Base-by-base conservation (phyloP, 2,329 filamentous ascomycete genomes). In the Phyllosticta citrichinensis region DNA sequence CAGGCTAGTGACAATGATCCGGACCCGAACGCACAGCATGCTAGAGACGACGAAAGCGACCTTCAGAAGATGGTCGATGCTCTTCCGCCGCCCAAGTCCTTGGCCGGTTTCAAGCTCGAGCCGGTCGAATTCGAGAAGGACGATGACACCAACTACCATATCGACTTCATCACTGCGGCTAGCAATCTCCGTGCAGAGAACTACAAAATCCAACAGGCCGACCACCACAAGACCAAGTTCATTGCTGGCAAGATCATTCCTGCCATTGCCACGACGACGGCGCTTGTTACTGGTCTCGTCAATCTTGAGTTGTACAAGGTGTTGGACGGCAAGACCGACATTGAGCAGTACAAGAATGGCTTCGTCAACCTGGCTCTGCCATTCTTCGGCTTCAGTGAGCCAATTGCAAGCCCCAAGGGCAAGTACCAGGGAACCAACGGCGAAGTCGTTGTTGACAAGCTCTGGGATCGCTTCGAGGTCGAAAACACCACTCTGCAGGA, bases 231-330 rank as follows among this genome's bases (percentile, higher is more conserved):
- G 86, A 99, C 93, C 64, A 99, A 99, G 80, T 97, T 99, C 76
- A 99, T 99, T 72, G 95, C 94, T 33, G 94, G 94, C 74, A 99
- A 99, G 83, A 99, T 99, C 68, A 99, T 99, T 66, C 94, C 94
- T 22, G 94, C 94, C 54, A 99, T 99, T 74, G 94, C 94, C 53
- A 99, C 94, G 2, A 97, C 94, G 0, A 99, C 94, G 2, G 93
- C 94, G 2, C 80, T 99, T 62, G 93, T 97, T 12, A 99, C 94
- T 2, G 94, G 94, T 62, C 81, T 99, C 54, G 91, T 99, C 58
- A 83, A 95, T 17, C 79, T 99, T 54, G 94, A 99, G 79, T 79
- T 97, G 55, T 97, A 90, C 86, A 99, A 99, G 84, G 84, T 99
- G 65, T 81, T 99, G 54, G 94, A 97, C 70, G 93, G 91, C 71